Percentiles rank a stretch among this genome's conserved stretches.
Evolutionary conservation across 1,139 yeast genomes (phyloP).

Genomic region (Yamadazyma oceani): DNA sequence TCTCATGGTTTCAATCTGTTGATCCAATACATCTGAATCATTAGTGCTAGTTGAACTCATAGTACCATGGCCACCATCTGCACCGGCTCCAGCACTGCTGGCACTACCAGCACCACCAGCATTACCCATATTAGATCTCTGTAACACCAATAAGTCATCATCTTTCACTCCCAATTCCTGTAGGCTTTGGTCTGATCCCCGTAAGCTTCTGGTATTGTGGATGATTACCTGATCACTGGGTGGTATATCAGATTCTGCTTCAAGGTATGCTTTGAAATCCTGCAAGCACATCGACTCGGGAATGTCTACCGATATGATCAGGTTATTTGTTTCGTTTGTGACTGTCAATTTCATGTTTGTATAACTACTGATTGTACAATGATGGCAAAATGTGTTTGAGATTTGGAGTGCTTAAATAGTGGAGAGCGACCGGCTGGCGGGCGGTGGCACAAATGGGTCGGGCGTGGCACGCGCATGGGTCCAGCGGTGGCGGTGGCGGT

Average conservation of each 20-base stretch:
- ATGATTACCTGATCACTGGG: constrained; percentile 47
- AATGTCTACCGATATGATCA: constrained; percentile 50
- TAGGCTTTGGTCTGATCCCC: constrained; percentile 35
- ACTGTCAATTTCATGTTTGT: constrained; percentile 38
- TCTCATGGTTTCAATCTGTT: constrained; percentile 52
- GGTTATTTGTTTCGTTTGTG: constrained; percentile 30
- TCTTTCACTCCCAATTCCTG: constrained; percentile 48
- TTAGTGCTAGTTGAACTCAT: constrained; percentile 6
- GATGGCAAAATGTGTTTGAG: background rate
- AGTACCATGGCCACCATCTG: constrained; percentile 1
- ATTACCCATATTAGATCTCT: constrained; percentile 4
- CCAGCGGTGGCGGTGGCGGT: no score
- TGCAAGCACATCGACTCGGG: constrained; percentile 61
- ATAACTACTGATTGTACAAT: background rate
- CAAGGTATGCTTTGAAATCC: constrained; percentile 76
- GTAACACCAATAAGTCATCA: constrained; percentile 55
- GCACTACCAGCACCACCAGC: background rate
- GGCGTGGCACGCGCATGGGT: no score
- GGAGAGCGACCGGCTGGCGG: no score
- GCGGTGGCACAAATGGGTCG: background rate
- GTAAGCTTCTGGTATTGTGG: constrained; percentile 45
- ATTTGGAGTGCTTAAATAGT: background rate
- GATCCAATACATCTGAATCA: constrained; percentile 21
- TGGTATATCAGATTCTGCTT: constrained; percentile 65
- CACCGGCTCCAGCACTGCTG: background rate